These are phyloP conservation scores for Fusarium agapanthi DNA, from an alignment of 2,329 filamentous ascomycete genomes.

Conservation along the genomic window DNA sequence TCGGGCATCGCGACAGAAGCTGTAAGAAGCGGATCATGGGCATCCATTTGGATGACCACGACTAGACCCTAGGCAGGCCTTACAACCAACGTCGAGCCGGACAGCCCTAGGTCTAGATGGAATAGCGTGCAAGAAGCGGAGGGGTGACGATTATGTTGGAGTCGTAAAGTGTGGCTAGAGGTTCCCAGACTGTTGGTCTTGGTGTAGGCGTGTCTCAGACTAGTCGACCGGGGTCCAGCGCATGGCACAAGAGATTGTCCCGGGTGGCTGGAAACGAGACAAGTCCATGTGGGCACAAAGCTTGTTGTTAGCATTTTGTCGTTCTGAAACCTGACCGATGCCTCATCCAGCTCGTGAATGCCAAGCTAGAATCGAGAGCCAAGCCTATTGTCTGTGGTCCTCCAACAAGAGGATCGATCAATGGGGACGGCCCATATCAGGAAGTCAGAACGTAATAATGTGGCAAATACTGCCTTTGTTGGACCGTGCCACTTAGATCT, in stretches of 20 bases:
- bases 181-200: background rate
- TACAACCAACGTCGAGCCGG: conserved; percentile 5
- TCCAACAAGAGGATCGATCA: background rate
- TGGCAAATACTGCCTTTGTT: background rate
- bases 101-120: background rate
- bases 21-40: conserved; percentile 4
- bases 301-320: background rate
- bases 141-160: conserved; percentile 28
- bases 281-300: background rate
- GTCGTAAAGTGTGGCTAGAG: background rate
- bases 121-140: background rate
- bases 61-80: conserved; percentile 13
- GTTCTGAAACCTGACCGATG: background rate
- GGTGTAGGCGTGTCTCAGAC: background rate
- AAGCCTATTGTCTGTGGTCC: background rate
- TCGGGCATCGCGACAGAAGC: conserved; percentile 30
- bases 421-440: background rate
- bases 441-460: background rate
- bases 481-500: no score
- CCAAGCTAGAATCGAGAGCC: background rate
- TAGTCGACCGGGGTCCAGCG: background rate
- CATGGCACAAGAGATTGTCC: conserved; percentile 1
- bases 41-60: conserved; percentile 6
- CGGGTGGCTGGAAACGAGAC: conserved; percentile 23
- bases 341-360: background rate